Percentiles rank a stretch among this genome's conserved stretches.
Conservation (phyloP, 306 rosid species). For the Vachellia collinsii region DNA sequence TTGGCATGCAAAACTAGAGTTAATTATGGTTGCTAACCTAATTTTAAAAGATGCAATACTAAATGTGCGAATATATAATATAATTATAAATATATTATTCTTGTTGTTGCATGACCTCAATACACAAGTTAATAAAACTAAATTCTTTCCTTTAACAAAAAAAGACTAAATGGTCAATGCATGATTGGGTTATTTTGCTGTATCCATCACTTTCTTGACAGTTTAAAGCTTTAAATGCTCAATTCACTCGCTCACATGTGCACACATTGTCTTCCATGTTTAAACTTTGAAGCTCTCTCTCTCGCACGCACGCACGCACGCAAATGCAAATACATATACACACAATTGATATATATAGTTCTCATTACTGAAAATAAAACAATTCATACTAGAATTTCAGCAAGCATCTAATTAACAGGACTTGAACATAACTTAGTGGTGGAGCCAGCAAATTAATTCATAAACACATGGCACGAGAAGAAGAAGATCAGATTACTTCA, state of each 20-base stretch:
- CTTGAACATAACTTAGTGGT: neutral
- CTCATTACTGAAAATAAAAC: constrained; percentile 22
- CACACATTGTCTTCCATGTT: neutral
- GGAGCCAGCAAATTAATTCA: neutral
- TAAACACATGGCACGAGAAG: neutral
- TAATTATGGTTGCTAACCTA: neutral
- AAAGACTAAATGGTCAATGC: too few species aligned
- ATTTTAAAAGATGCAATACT: neutral
- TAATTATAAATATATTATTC: neutral
- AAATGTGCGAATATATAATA: neutral
- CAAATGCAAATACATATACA: neutral
- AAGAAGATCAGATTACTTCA: constrained; percentile 53
- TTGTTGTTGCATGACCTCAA: neutral
- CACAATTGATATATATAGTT: neutral
- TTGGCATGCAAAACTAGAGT: neutral
- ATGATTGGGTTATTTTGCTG: neutral
- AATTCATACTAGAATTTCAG: constrained; percentile 32
- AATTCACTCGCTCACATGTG: neutral
- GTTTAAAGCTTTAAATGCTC: neutral
- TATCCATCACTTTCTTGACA: neutral
- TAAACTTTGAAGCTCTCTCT: neutral
- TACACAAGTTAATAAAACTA: neutral
- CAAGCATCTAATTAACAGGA: constrained; percentile 21
- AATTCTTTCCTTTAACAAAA: too few species aligned
- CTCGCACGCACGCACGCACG: neutral